phyloP scores from a whole-genome alignment of 2,329 filamentous ascomycete species.

The Alternaria sp. region DNA sequence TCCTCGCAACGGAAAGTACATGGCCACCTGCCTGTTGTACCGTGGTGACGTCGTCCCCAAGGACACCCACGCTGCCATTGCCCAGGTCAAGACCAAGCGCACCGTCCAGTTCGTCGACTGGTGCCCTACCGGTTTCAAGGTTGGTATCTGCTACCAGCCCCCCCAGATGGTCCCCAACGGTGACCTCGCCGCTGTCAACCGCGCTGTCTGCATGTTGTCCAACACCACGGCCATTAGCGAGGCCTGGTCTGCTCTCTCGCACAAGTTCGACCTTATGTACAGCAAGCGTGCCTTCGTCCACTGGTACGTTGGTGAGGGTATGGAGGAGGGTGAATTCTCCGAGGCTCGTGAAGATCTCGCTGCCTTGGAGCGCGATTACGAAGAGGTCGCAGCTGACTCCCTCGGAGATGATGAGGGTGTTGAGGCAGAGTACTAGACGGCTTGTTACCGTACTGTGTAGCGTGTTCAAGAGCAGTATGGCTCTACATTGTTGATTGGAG shows the following conservation, averaged over 20 bases:
- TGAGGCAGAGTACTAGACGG: slow-evolving; percentile 86
- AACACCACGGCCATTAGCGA: slow-evolving; percentile 99
- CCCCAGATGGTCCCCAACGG: slow-evolving; percentile 95
- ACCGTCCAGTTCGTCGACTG: slow-evolving; percentile 99
- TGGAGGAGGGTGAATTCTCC: slow-evolving; percentile 99
- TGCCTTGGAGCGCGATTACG: slow-evolving; percentile 97
- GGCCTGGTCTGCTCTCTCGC: slow-evolving; percentile 93
- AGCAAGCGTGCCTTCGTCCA: slow-evolving; percentile 99
- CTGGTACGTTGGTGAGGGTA: slow-evolving; percentile 99
- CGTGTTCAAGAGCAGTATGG: slow-evolving; percentile 27
- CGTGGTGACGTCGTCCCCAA: slow-evolving; percentile 97
- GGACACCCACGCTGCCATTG: slow-evolving; percentile 90
- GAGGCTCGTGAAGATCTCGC: slow-evolving; percentile 98
- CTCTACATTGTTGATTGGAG: slow-evolving; percentile 38
- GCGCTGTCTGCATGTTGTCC: slow-evolving; percentile 98
- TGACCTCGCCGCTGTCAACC: slow-evolving; percentile 96
- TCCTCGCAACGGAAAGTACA: slow-evolving; percentile 98
- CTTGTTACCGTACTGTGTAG: slow-evolving; percentile 23
- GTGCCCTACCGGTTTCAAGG: slow-evolving; percentile 99
- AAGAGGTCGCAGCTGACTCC: slow-evolving; percentile 93
- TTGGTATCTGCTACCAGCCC: slow-evolving; percentile 99
- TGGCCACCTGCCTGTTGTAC: slow-evolving; percentile 98
- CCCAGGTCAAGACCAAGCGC: slow-evolving; percentile 97
- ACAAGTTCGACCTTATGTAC: slow-evolving; percentile 99
- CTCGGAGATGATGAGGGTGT: slow-evolving; percentile 82